Conservation (phyloP, 1,284 basidiomycete genomes). For the Marasmius oreades region DNA sequence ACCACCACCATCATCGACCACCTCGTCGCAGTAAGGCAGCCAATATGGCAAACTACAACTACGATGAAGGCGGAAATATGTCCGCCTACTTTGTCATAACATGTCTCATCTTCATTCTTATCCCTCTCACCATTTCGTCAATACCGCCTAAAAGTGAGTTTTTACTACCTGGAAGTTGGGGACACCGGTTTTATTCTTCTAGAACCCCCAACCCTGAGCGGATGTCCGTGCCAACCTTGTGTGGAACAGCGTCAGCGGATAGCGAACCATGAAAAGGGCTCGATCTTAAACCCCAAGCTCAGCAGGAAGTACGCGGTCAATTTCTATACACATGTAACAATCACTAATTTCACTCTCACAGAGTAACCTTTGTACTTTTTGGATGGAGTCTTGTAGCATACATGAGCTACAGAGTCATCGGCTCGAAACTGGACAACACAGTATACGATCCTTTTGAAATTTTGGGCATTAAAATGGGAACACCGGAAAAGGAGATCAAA, state of each 20-base stretch:
- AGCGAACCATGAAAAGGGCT: constrained; percentile 39
- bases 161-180: background rate
- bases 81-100: constrained; percentile 88
- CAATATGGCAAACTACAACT: constrained; percentile 74
- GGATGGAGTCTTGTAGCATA: constrained; percentile 80
- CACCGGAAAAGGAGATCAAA: constrained; percentile 90
- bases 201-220: constrained; percentile 29
- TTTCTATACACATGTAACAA: background rate
- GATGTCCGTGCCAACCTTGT: constrained; percentile 72
- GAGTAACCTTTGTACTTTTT: constrained; percentile 55
- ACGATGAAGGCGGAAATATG: constrained; percentile 88
- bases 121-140: constrained; percentile 68
- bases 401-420: constrained; percentile 66
- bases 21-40: background rate
- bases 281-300: constrained; percentile 40
- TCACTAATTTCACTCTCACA: constrained; percentile 16
- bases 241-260: constrained; percentile 51
- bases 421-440: constrained; percentile 58
- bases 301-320: constrained; percentile 39
- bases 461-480: constrained; percentile 75
- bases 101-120: constrained; percentile 75
- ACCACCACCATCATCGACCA: background rate
- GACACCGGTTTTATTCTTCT: constrained; percentile 8
- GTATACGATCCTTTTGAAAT: constrained; percentile 96
- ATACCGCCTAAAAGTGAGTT: constrained; percentile 9